Base-by-base conservation (phyloP, 2,329 filamentous ascomycete genomes). In the Alternaria incomplexa region DNA sequence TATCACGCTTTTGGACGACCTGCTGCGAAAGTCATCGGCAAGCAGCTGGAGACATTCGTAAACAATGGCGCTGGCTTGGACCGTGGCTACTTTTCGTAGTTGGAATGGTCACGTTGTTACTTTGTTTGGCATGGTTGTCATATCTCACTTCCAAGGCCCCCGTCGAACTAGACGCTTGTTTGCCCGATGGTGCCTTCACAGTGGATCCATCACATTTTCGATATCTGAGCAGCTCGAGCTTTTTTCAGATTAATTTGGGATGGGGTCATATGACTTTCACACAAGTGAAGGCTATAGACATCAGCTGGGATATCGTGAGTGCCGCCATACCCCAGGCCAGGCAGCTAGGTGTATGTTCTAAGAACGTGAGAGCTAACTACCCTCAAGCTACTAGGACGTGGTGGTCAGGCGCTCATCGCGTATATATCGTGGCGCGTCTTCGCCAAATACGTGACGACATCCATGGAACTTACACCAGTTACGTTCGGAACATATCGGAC, bases 191-290 rank as follows among this genome's bases (percentile, higher is more conserved):
- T 2, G 22, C 36, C 2, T 70, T 71, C 25, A 1, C 28, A 1
- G 6, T 61, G 5, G 20, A 63, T 23, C 54, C 69, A 3, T n/a
- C 28, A 2, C 11, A n/a, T 1, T 73, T 48, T 36, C 48, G 44
- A 17, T 65, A 60, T 11, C 69, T 70, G 63, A 55, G 22, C 4
- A 3, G 13, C 3, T 66, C 65, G 0, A 62, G 66, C 0, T 68
- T 73, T 22, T 75, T 74, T 8, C 59, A 73, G 15, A 71, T 75
- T n/a, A 72, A 63, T 0, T 6, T 75, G 2, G 68, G 45, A 4
- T 61, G 48, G 25, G 68, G 71, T 0, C 20, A 47, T 0, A 48
- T 74, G 32, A 62, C 15, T 6, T 75, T 75, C 50, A 56, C 53
- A 0, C 12, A 65, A 28, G 73, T 64, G 0, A 76, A 74, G 28